Conservation (phyloP, 2,329 filamentous ascomycete genomes). For the Alternaria solani region DNA sequence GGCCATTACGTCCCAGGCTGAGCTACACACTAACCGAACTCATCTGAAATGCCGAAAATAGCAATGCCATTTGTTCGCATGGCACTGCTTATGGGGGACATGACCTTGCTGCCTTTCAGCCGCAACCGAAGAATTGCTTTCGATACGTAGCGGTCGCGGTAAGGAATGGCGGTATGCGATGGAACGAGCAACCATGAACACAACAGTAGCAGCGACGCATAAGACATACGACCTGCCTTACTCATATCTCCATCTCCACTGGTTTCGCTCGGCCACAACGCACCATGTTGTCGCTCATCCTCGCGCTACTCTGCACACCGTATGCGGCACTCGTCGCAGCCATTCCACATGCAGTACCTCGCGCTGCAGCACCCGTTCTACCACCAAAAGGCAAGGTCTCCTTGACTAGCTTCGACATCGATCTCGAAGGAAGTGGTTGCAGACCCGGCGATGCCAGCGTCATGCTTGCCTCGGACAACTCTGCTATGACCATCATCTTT, state of each 20-base stretch:
- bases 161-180: not conserved
- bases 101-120: not conserved
- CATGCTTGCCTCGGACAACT: constrained; percentile 31
- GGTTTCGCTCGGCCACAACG: not conserved
- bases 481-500: constrained; percentile 36
- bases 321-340: not conserved
- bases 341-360: not conserved
- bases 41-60: not conserved
- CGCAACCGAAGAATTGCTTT: constrained; percentile 4
- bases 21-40: not conserved
- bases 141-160: not conserved
- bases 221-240: not conserved
- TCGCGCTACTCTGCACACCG: not conserved
- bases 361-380: constrained; percentile 8
- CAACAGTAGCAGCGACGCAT: not conserved
- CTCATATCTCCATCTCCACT: not conserved
- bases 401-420: constrained; percentile 26
- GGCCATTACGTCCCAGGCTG: not conserved
- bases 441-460: constrained; percentile 30
- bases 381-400: constrained; percentile 27
- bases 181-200: not conserved
- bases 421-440: constrained; percentile 36
- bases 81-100: not conserved
- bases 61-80: not conserved
- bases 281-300: constrained; percentile 1